Evolutionary conservation across 306 rosid genomes (phyloP), one percentile per base, ranked within the genome.

Genomic region (Acacia melanoxylon): DNA sequence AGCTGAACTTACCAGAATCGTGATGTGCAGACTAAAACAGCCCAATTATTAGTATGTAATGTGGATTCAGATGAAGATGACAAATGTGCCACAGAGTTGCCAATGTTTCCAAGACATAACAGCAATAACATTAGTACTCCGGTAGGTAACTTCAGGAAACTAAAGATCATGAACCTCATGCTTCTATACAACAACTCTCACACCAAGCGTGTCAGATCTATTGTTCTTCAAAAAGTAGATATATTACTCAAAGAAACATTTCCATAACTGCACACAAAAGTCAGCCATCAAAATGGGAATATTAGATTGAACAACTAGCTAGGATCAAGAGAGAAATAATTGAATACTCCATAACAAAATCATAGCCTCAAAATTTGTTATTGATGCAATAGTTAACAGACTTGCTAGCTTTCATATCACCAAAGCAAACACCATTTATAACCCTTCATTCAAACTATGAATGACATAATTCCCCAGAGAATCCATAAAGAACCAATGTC

Each of bases 21-120:
- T 80, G 98, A 93, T 29, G 98, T 95, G 91, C 97, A 95, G 88
- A 93, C 96, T 42, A 93, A 84, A 85, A 93, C 98, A 22, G 99
- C 97, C 98, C 99, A 93, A 79, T 92, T 93, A 83, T 93, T 93
- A 54, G 98, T 91, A 82, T 91, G 97, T 96, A 92, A 88, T 16
- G 93, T 85, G 68, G 91, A 78, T 72, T 89, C 87, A 5, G 96
- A 79, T 8, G 95, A 83, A n/a, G 91, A 78, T 58, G 88, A 77
- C 24, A 82, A 86, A 83, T 85, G 76, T 3, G 95, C 93, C 46
- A 76, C 17, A 72, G 81, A 84, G 76, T 74, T 80, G 84, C 63
- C 16, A 54, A 86, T 62, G 54, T 44, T 73, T 46, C 68, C 73
- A 56, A 83, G 78, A 84, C 85, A 76, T 78, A 91, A 40, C 80